phyloP scores from a whole-genome alignment of 2,329 filamentous ascomycete genomes.

The Ophiostoma pallidulum region DNA sequence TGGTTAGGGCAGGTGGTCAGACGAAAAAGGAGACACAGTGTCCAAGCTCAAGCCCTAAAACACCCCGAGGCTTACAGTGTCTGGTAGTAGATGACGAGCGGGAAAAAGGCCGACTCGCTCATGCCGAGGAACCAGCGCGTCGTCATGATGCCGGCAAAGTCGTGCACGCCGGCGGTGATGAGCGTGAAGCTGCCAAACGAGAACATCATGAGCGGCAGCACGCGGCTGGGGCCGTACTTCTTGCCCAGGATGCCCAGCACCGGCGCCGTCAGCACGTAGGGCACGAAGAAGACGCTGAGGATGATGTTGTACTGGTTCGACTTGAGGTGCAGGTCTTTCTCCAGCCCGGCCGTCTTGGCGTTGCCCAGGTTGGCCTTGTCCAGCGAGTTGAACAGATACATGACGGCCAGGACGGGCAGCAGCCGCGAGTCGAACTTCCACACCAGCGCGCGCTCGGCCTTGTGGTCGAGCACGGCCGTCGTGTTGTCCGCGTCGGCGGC shows the following conservation, averaged over 20 bases:
- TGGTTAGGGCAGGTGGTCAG: too few species aligned
- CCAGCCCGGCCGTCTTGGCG: conserved; percentile 14
- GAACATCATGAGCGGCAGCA: conserved; percentile 65
- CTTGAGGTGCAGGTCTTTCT: conserved; percentile 4
- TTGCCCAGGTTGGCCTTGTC: conserved; percentile 28
- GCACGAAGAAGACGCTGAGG: conserved; percentile 65
- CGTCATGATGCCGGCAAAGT: conserved; percentile 25
- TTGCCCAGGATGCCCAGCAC: conserved; percentile 54
- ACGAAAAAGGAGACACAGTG: neutral
- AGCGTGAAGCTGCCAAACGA: conserved; percentile 54
- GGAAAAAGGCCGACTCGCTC: conserved; percentile 28
- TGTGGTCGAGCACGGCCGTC: conserved; percentile 27
- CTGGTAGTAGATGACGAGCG: conserved; percentile 32
- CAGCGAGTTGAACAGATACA: conserved; percentile 44
- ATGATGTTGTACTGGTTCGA: conserved; percentile 52
- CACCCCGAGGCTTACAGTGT: conserved; percentile 49
- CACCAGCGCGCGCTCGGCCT: conserved; percentile 40
- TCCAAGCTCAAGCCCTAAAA: neutral
- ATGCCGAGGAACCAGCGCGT: conserved; percentile 58
- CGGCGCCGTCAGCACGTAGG: conserved; percentile 62
- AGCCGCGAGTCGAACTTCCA: conserved; percentile 47
- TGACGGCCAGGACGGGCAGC: conserved; percentile 43
- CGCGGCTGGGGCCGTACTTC: conserved; percentile 55
- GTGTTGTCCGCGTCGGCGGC: conserved; percentile 9
- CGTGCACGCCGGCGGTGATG: conserved; percentile 40